Conservation (phyloP, 2,329 filamentous ascomycete genomes). For the Xylariaceae sp. region DNA sequence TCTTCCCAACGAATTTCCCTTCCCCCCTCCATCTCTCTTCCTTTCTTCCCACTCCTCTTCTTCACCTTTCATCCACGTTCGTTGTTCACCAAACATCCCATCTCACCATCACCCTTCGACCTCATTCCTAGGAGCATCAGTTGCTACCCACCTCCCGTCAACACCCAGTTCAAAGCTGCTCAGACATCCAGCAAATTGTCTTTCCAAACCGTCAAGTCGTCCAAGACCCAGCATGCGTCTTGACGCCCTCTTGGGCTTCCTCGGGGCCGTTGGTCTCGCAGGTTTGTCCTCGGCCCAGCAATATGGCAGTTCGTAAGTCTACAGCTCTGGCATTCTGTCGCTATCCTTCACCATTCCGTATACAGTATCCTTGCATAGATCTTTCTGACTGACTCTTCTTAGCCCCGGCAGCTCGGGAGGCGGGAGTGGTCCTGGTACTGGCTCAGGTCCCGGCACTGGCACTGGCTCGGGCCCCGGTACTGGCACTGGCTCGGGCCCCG, state of each 20-base stretch:
- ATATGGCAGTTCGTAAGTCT: conserved; percentile 25
- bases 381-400: too few relatives aligned
- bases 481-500: neutral
- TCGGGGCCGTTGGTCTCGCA: conserved; percentile 23
- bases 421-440: conserved; percentile 9
- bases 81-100: too few relatives aligned
- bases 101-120: conserved; percentile 13
- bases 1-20: conserved; percentile 11
- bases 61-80: conserved; percentile 4
- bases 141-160: too few relatives aligned
- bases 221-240: conserved; percentile 21
- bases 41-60: conserved; percentile 7
- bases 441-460: conserved; percentile 3
- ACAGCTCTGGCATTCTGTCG: too few relatives aligned
- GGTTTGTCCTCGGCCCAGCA: conserved; percentile 24
- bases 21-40: conserved; percentile 12
- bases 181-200: too few relatives aligned
- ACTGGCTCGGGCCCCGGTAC: conserved; percentile 1
- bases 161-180: conserved; percentile 2
- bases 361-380: neutral
- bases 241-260: conserved; percentile 25
- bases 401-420: conserved; percentile 8
- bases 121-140: too few relatives aligned
- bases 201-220: conserved; percentile 3
- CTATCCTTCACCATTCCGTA: neutral